Evolutionary conservation across 2,329 filamentous ascomycete genomes (phyloP), one percentile per base, ranked within the genome.

Genomic region (Neonectria coccinea): DNA sequence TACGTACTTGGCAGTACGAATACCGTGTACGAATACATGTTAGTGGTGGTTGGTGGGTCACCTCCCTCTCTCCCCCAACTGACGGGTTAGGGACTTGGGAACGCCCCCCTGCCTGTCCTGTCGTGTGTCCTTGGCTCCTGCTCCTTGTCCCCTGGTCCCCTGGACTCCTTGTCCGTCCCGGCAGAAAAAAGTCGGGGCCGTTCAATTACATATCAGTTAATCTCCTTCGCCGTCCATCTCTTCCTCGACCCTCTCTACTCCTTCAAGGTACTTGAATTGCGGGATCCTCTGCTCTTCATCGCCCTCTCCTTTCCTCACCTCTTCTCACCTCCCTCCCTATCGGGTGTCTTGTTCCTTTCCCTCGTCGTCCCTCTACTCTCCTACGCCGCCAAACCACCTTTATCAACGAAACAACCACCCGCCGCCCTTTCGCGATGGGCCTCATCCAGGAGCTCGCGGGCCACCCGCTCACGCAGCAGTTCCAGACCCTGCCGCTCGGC

Each of bases 391-490:
- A 54, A 54, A 22, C 31, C 41, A 33, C 47, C 52, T 33, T 47
- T 25, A 39, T 47, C 53, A 55, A 62, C 54, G 42, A 29, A 55
- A 12, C 22, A 53, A 52, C 50, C 61, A 42, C n/a, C 39, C 53
- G 27, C 58, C 20, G 50, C 56, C 56, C 44, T 42, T 64, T 58
- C 66, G 68, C 65, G 70, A 89, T 89, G 87, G 87, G 88, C 74
- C 60, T 88, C 71, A 69, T 89, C 67, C 83, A 88, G 70, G 81
- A 86, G 39, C 72, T 84, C 63, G 79, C 79, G 75, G 80, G 82
- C 73, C 79, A 78, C 69, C 86, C 83, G 72, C 76, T 84, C 79
- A 79, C 80, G 77, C 81, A 84, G 70, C 80, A 83, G 70, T 84
- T 85, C 76, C 78, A 80, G 54, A 74, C 81, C 70, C 81, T 88